Base-by-base conservation (phyloP, 2,329 filamentous ascomycete genomes). In the Ophiostoma montium region DNA sequence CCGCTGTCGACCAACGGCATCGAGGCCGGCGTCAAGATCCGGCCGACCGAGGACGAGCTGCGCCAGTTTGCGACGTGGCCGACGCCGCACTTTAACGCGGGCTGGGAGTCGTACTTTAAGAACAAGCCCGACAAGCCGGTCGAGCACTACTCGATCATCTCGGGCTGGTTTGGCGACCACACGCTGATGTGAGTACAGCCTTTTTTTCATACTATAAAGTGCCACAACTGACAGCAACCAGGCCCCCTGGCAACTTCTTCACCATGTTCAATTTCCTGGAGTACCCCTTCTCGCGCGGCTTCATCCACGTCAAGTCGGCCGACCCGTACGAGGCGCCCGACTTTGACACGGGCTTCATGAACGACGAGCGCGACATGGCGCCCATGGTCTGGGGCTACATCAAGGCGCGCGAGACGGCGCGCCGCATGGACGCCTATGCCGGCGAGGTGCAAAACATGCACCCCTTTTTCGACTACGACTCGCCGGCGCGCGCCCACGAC, bases 301-400 rank as follows among this genome's bases (percentile, higher is more conserved):
- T 65, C 47, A 85, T 76, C 2, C 80, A 86, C 64, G 85, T 87
- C 61, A 73, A 70, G 52, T 82, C 75, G n/a, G 67, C 83, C 3
- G 76, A 85, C 57, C 80, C 82, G 15, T 89, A 89, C 59, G 84
- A 81, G 42, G 68, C 70, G 13, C 84, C 84, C 0, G 84, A 88
- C 66, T 88, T 89, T 57, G 84, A 89, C 61, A 76, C 82, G 1
- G 83, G 84, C 19, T 89, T 88, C 69, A 87, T 89, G 84, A 89
- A 86, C 58, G 84, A 89, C 65, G 82, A 86, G 65, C 74, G 84
- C 21, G 85, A 89, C 59, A 88, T 89, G 84, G 83, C 80, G 1
- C 83, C 84, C 9, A 86, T 85, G 80, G 82, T 89, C 6, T 88
- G 84, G 84, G 80, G 80, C 4, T 88, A 88, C 65, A 84, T 87